Percentiles rank a stretch among this genome's conserved stretches.
phyloP scores from a whole-genome alignment of 176 grass and related monocot genomes.

The Ampelocalamus luodianensis region DNA sequence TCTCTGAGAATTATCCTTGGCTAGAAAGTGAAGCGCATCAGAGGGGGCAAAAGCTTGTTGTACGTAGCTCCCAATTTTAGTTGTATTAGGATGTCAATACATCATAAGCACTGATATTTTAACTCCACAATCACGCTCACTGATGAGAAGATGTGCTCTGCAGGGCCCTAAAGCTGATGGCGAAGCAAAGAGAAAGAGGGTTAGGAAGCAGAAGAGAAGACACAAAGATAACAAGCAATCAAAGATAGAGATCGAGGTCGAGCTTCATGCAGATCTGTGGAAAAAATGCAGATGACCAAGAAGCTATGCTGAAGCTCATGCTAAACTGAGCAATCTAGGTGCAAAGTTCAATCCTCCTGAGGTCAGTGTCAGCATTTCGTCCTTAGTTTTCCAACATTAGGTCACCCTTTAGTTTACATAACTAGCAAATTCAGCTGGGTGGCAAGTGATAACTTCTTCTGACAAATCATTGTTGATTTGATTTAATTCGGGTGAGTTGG shows the following conservation, averaged over 20 bases:
- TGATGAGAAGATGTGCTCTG: constrained; percentile 10
- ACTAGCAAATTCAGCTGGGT: no score
- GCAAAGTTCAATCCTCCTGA: no score
- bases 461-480: no score
- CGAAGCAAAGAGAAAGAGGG: constrained; percentile 61
- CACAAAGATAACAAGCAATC: constrained; percentile 44
- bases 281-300: no score
- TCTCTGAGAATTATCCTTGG: not conserved
- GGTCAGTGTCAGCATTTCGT: no score
- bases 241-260: constrained; percentile 14
- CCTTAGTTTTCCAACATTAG: no score
- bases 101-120: not conserved
- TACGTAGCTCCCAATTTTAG: not conserved
- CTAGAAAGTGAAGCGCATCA: not conserved
- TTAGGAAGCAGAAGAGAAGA: constrained; percentile 62
- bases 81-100: not conserved
- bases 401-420: no score
- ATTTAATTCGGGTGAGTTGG: no score
- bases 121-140: not conserved
- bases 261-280: no score
- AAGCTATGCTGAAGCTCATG: no score
- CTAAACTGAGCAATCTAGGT: no score
- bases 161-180: constrained; percentile 47
- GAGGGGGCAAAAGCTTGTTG: not conserved
- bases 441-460: no score